Percentiles rank a stretch among this genome's conserved stretches.
These are phyloP conservation scores for Hordeum pubiflorum DNA, from an alignment of 202 grass and related monocot species.

Conservation along the genomic window DNA sequence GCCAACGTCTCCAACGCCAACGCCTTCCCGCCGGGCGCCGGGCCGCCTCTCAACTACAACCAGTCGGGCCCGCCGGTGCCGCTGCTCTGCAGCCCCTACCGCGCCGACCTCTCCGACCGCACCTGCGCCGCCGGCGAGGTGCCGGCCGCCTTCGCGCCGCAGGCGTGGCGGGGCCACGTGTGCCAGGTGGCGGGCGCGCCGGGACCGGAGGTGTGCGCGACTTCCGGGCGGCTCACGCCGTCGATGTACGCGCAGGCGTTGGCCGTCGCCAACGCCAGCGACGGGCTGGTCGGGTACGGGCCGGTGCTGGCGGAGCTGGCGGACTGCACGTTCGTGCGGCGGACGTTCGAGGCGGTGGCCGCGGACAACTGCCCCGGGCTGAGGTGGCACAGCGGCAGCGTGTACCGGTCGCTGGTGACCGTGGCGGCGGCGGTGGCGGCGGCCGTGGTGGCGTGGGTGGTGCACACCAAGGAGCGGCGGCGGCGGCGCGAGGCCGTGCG, in stretches of 20 bases:
- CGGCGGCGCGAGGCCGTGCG: constrained; percentile 13
- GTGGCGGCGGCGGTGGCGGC: constrained; percentile 39
- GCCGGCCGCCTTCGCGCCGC: constrained; percentile 20
- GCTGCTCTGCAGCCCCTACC: constrained; percentile 63
- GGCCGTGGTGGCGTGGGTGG: constrained; percentile 33
- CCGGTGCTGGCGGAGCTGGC: constrained; percentile 45
- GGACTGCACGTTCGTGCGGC: constrained; percentile 58
- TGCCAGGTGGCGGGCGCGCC: constrained; percentile 16
- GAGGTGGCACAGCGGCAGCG: constrained; percentile 35
- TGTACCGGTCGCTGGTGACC: constrained; percentile 45
- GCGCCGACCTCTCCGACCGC: constrained; percentile 28
- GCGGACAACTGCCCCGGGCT: constrained; percentile 38
- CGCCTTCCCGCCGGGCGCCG: constrained; percentile 15
- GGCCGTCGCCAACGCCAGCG: constrained; percentile 35
- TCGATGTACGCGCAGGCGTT: constrained; percentile 39
- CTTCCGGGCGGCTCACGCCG: constrained; percentile 56
- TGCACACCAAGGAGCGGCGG: constrained; percentile 38
- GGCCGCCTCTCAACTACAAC: constrained; percentile 54
- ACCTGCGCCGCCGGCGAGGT: constrained; percentile 42
- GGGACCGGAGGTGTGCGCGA: constrained; percentile 48
- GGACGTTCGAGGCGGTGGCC: constrained; percentile 43
- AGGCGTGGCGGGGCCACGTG: constrained; percentile 47
- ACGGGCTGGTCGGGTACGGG: constrained; percentile 34
- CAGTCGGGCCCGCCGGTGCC: constrained; percentile 62
- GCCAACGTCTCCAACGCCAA: constrained; percentile 57